Percentiles rank a stretch among this genome's conserved stretches.
phyloP scores from a whole-genome alignment of 2,329 filamentous ascomycete species.

The Botrytis paeoniae region DNA sequence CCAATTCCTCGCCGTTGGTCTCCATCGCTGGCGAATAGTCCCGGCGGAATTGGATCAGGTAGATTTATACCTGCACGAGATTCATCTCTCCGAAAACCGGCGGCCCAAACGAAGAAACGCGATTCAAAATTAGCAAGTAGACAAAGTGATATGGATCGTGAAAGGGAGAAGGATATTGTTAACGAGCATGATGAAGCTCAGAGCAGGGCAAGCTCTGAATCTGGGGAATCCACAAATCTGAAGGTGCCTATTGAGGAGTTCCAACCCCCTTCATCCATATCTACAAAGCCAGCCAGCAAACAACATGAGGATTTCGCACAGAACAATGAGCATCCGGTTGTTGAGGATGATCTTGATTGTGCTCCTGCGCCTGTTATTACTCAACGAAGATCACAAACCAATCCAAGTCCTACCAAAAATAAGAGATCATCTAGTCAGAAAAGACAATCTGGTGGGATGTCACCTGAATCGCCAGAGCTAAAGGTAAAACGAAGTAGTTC shows the following conservation, averaged over 20 bases:
- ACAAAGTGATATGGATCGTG: conserved; percentile 44
- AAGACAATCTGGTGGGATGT: conserved; percentile 48
- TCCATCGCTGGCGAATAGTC: conserved; percentile 22
- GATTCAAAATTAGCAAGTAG: conserved; percentile 50
- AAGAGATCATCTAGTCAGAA: conserved; percentile 32
- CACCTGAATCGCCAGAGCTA: conserved; percentile 47
- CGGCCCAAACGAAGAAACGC: conserved; percentile 49
- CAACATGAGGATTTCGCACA: conserved; percentile 28
- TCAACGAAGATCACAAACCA: conserved; percentile 50
- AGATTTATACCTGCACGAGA: conserved; percentile 62
- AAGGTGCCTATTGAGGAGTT: conserved; percentile 33
- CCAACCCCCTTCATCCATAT: conserved; percentile 35
- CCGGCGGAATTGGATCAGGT: conserved; percentile 37
- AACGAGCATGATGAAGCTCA: conserved; percentile 26
- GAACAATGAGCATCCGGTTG: conserved; percentile 21
- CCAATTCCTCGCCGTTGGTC: conserved; percentile 4
- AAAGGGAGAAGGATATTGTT: conserved; percentile 27
- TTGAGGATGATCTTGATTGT: conserved; percentile 51
- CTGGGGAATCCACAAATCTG: conserved; percentile 35
- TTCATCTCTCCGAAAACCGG: conserved; percentile 62
- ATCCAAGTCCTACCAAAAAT: conserved; percentile 41
- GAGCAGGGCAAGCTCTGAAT: conserved; percentile 28
- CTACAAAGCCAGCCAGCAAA: conserved; percentile 28
- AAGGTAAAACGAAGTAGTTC: conserved; percentile 55
- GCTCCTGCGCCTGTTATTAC: conserved; percentile 68